A percentile compares a stretch with the other conserved stretches of the same genome.
phyloP scores from a whole-genome alignment of 345 rosid genomes.

The Bruguiera sexangula region DNA sequence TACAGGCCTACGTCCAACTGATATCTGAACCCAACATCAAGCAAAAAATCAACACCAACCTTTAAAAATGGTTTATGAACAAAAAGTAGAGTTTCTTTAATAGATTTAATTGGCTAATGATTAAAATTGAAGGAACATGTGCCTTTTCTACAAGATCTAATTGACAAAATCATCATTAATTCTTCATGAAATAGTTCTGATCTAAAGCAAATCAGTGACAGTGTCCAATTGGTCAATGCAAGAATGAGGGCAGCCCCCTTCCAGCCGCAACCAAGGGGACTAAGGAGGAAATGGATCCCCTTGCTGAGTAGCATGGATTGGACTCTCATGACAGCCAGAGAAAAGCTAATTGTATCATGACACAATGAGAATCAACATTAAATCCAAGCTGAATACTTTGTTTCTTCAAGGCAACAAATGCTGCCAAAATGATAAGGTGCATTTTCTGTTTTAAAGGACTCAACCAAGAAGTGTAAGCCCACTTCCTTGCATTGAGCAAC shows the following conservation, averaged over 20 bases:
- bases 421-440: not conserved
- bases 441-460: not conserved
- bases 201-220: not conserved
- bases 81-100: no score
- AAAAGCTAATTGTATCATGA: no score
- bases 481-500: not conserved
- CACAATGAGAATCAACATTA: not conserved
- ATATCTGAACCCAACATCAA: conserved; percentile 36
- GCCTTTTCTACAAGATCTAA: not conserved
- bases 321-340: no score
- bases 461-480: not conserved
- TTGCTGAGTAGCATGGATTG: no score
- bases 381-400: not conserved
- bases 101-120: not conserved
- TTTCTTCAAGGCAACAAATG: not conserved
- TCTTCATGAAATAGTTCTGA: not conserved
- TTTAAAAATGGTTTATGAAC: not conserved
- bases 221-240: no score
- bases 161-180: not conserved
- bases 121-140: not conserved
- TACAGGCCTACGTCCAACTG: conserved; percentile 72
- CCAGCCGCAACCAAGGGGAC: no score
- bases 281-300: no score
- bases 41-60: conserved; percentile 13
- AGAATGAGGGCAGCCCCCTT: no score